Evolutionary conservation across 1,139 yeast species (phyloP), one percentile per base, ranked within the genome.

Genomic region (Yamadazyma oceani): DNA sequence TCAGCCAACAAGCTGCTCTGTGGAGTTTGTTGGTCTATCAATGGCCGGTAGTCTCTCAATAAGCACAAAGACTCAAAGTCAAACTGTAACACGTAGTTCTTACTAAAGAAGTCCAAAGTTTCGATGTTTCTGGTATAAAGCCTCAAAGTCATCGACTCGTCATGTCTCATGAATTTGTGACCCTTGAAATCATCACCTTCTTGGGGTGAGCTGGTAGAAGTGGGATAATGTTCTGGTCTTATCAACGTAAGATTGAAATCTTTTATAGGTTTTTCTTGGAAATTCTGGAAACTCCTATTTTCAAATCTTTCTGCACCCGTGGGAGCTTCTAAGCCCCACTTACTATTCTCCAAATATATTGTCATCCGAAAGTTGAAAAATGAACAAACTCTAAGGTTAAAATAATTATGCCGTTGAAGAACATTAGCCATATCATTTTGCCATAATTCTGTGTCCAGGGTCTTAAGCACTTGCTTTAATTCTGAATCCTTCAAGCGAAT

Each of bases 211-310:
- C n/a, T n/a, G n/a, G n/a, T n/a, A n/a, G 38, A 39, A 19, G 55
- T 57, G 3, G 68, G 66, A 39, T 61, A 64, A 44, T 64, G 66
- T 32, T 60, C 61, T 5, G 67, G 68, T 29, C 66, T 48, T 11
- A 64, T 55, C 26, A 61, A 48, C 1, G 67, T 59, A 19, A 49
- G 50, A 32, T 54, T 57, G 44, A 64, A 64, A 17, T 51, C 48
- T 19, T 50, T 45, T 6, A 64, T 60, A 2, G 63, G 61, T 1
- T 48, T 48, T 41, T 64, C 69, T 17, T 41, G 28, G 13, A 50
- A 40, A 34, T 53, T 48, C 4, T 42, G 41, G 22, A 57, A 43
- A 3, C 29, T 31, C 34, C 67, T 42, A n/a, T 53, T 39, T 22
- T 37, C 39, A 26, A 48, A 46, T 32, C 57, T 45, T 26, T 42